These are phyloP conservation scores for Salix dunnii DNA, from an alignment of 345 rosid genomes.

Conservation along the genomic window DNA sequence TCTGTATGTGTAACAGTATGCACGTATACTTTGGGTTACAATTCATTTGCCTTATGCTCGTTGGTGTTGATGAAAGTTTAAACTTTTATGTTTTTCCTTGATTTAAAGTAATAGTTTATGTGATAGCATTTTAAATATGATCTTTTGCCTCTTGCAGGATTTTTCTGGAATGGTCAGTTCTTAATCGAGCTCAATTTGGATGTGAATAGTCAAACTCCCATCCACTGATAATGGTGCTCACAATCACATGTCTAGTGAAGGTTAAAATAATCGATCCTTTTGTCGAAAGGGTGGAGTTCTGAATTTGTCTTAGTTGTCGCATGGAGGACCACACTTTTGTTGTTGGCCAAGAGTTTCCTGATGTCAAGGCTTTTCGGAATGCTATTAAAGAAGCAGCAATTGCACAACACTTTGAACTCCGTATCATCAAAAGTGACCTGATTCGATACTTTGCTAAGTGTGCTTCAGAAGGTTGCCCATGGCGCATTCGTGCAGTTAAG, in stretches of 20 bases:
- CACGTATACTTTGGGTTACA: neutral
- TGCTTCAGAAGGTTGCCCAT: conserved; percentile 54
- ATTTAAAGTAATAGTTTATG: neutral
- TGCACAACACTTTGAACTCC: conserved; percentile 57
- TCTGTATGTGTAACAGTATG: neutral
- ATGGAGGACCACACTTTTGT: conserved; percentile 41
- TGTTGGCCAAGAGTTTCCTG: conserved; percentile 57
- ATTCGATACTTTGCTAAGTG: conserved; percentile 55
- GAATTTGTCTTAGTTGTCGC: neutral
- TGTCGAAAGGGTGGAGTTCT: neutral
- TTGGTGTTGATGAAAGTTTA: neutral
- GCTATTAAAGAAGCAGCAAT: conserved; percentile 57
- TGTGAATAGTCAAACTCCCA: neutral
- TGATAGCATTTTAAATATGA: neutral
- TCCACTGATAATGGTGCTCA: neutral
- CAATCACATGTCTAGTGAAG: neutral
- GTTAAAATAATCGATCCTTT: neutral
- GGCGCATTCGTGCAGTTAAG: conserved; percentile 55
- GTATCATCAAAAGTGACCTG: conserved; percentile 48
- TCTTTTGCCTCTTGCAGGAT: conserved; percentile 3
- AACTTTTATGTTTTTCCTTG: neutral
- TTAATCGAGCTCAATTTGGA: neutral
- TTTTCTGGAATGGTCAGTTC: conserved; percentile 3
- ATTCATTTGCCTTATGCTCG: neutral
- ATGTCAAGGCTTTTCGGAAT: conserved; percentile 52